Percentiles rank a stretch among this genome's conserved stretches.
These are phyloP conservation scores for Tetracentron sinense DNA, from an alignment of 164 flowering plant genomes.

Conservation along the genomic window DNA sequence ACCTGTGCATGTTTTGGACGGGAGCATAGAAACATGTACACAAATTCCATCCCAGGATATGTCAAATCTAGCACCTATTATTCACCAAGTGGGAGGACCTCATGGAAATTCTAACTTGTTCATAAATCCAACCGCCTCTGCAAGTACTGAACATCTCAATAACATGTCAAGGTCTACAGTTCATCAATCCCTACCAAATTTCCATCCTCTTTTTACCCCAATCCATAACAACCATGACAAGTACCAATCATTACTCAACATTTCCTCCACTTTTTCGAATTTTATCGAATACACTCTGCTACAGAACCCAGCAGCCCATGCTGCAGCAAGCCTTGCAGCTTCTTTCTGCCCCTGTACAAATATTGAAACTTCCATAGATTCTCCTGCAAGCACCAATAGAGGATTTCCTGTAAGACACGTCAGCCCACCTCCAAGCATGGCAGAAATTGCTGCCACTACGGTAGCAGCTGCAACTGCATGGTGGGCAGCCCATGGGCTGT, in stretches of 20 bases:
- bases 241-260: conserved; percentile 44
- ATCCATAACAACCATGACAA: conserved; percentile 41
- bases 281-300: conserved; percentile 58
- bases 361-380: conserved; percentile 37
- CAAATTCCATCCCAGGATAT: conserved; percentile 28
- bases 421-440: conserved; percentile 52
- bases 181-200: conserved; percentile 43
- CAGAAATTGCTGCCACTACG: conserved; percentile 81
- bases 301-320: conserved; percentile 86
- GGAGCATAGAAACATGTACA: conserved; percentile 31
- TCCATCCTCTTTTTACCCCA: conserved; percentile 47
- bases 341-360: conserved; percentile 55
- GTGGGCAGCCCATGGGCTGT: conserved; percentile 92
- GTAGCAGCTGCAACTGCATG: conserved; percentile 97
- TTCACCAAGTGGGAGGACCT: conserved; percentile 37
- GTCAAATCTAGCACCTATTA: conserved; percentile 31
- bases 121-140: conserved; percentile 39
- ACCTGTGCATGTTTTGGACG: conserved; percentile 62
- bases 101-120: conserved; percentile 23
- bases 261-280: conserved; percentile 57
- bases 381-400: conserved; percentile 32
- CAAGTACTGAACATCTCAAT: conserved; percentile 34
- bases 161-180: conserved; percentile 35
- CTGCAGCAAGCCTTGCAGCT: conserved; percentile 85
- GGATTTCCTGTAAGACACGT: conserved; percentile 34